These are phyloP conservation scores for Scheffersomyces lignosus DNA, from an alignment of 805 yeast species.

Conservation along the genomic window DNA sequence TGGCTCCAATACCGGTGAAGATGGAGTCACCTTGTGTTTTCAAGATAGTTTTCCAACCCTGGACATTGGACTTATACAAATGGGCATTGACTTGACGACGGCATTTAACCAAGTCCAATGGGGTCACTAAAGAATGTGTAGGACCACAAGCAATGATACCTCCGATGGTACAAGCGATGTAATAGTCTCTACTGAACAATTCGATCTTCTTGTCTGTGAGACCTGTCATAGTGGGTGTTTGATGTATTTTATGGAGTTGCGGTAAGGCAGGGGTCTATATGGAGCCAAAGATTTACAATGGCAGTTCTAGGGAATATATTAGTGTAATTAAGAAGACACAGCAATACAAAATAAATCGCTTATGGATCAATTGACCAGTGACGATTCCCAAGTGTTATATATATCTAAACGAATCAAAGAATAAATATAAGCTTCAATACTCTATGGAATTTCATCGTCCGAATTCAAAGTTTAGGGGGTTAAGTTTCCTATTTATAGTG, in stretches of 20 bases:
- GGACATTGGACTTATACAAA: slow-evolving; percentile 72
- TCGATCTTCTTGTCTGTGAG: slow-evolving; percentile 38
- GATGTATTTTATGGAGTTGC: not conserved
- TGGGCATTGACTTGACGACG: slow-evolving; percentile 82
- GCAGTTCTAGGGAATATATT: too few relatives aligned
- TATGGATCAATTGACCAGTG: too few relatives aligned
- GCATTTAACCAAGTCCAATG: slow-evolving; percentile 90
- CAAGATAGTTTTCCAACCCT: slow-evolving; percentile 79
- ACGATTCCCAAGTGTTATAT: too few relatives aligned
- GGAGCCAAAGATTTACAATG: too few relatives aligned
- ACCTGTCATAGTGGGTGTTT: not conserved
- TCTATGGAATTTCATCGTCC: too few relatives aligned
- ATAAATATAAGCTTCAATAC: too few relatives aligned
- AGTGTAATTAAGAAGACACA: too few relatives aligned
- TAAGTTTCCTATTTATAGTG: too few relatives aligned
- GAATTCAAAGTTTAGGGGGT: too few relatives aligned
- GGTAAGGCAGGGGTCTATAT: too few relatives aligned
- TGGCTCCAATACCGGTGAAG: slow-evolving; percentile 89
- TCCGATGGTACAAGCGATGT: slow-evolving; percentile 71
- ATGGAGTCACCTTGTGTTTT: slow-evolving; percentile 77
- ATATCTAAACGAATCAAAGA: too few relatives aligned
- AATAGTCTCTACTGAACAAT: slow-evolving; percentile 63
- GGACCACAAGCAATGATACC: slow-evolving; percentile 94
- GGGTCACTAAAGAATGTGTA: slow-evolving; percentile 91
- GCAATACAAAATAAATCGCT: too few relatives aligned